A percentile compares a stretch with the other conserved stretches of the same genome.
Evolutionary conservation across 305 asterid species (phyloP).

Genomic region (Fraxinus paxiana): DNA sequence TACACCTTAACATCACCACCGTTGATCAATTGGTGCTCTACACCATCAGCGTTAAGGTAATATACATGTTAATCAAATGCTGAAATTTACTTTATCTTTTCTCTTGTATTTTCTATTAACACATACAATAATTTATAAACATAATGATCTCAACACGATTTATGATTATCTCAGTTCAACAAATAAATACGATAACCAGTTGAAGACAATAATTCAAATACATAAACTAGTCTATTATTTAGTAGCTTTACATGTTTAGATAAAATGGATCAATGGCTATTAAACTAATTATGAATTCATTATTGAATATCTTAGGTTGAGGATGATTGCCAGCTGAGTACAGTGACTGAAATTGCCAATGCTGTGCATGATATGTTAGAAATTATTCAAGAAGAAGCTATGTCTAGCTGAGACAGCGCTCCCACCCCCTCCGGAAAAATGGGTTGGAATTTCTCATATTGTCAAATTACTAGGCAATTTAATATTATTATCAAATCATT

Average conservation of each 20-base stretch:
- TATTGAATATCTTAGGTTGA: slow-evolving; percentile 41
- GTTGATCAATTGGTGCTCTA: slow-evolving; percentile 48
- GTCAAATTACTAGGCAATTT: slow-evolving; percentile 11
- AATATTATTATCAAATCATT: slow-evolving; percentile 26
- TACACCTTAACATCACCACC: slow-evolving; percentile 64
- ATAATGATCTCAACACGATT: background rate
- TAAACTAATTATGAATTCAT: background rate
- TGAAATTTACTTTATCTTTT: background rate
- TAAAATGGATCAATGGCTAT: background rate
- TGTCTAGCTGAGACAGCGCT: slow-evolving; percentile 24
- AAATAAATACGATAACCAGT: background rate
- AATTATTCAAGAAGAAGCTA: slow-evolving; percentile 53
- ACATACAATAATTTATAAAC: background rate
- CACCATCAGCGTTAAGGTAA: slow-evolving; percentile 71
- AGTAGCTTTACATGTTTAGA: background rate
- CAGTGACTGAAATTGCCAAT: slow-evolving; percentile 59
- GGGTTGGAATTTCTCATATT: background rate
- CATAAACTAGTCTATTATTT: background rate
- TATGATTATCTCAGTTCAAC: background rate
- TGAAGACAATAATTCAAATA: background rate
- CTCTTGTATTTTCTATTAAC: background rate
- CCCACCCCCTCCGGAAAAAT: background rate
- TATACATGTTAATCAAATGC: background rate
- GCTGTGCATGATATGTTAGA: slow-evolving; percentile 59
- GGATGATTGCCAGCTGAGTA: slow-evolving; percentile 50